Evolutionary conservation across 441 rosid species (phyloP), one percentile per base, ranked within the genome.

Genomic region (Viola pubescens): DNA sequence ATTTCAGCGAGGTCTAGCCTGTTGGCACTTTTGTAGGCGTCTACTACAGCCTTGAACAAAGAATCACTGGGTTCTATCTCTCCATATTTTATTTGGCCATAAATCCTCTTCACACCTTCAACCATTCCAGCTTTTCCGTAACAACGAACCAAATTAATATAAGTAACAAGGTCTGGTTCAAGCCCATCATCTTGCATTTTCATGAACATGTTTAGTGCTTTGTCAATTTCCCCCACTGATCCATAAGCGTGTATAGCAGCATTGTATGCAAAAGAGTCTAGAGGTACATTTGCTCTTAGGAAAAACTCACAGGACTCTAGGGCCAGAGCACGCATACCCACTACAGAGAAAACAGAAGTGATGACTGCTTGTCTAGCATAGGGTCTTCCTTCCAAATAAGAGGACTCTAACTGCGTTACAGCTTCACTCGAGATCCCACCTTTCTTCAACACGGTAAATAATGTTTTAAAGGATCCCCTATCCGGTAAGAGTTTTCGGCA

Each of bases 71-170:
- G 82, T 61, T 83, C 73, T 3, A 81, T 73, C 65, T 74, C 85
- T 54, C 88, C 81, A 70, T 74, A 80, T 58, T 82, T 82, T 52
- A 88, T 43, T 60, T 74, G 70, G 65, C 76, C 70, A 63, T 85
- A 81, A 55, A 86, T 77, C 69, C 89, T 82, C 73, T 81, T 84
- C 72, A 88, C 86, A 48, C 95, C 98, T 67, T 83, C 89, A 38
- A 86, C 71, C 92, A 91, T 81, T 19, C 91, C 89, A 44, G 96
- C 88, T 74, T 79, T 88, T 44, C 90, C 92, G 45, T 91, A 88
- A 63, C 95, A 78, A 60, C 69, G 75, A 40, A 80, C 89, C 42
- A 91, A 79, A 76, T 76, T 67, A n/a, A 82, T 78, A 45, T 65
- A 78, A 10, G 98, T 88, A 44, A 85, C 80, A 37, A 81, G 16